These are phyloP conservation scores for Litchi chinensis DNA, from an alignment of 345 rosid species.

Conservation along the genomic window DNA sequence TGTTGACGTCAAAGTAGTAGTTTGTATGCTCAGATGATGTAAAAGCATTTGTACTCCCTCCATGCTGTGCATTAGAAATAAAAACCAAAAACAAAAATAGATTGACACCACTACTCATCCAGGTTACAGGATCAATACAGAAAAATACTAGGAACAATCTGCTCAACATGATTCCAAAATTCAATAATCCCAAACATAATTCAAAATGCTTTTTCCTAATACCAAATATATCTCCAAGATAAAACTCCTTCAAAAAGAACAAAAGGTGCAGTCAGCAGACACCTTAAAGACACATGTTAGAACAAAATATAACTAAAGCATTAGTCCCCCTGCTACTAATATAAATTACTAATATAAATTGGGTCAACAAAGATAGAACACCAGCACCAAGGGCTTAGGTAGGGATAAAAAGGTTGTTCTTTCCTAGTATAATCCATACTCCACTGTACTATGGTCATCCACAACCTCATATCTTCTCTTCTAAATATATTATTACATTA, in stretches of 20 bases:
- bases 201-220: neutral
- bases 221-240: neutral
- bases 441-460: neutral
- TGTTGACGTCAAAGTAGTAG: constrained; percentile 72
- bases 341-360: neutral
- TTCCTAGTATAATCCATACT: neutral
- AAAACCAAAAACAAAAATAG: neutral
- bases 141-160: neutral
- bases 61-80: constrained; percentile 59
- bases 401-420: neutral
- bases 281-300: neutral
- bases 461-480: neutral
- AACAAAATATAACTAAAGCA: neutral
- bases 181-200: neutral
- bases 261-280: neutral
- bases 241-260: neutral
- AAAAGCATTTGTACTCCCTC: constrained; percentile 86
- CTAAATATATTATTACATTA: neutral
- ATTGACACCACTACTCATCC: neutral
- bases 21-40: constrained; percentile 78
- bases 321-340: neutral
- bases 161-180: neutral
- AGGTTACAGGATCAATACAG: neutral
- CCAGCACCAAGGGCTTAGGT: neutral
- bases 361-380: neutral